These are phyloP conservation scores for Acrodontium crateriforme DNA, from an alignment of 2,329 filamentous ascomycete species.

Conservation along the genomic window DNA sequence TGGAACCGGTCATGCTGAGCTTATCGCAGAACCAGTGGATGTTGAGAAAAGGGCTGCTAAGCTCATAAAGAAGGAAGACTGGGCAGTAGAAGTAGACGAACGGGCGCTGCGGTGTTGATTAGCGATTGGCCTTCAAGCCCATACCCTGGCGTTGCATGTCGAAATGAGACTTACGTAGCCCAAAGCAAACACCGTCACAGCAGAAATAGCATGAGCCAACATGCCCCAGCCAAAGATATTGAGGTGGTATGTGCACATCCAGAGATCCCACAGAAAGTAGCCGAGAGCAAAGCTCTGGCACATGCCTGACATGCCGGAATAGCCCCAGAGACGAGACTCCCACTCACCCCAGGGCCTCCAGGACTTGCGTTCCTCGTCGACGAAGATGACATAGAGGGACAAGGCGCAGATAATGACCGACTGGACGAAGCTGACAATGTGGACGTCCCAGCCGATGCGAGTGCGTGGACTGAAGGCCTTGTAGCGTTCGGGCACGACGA, in stretches of 20 bases:
- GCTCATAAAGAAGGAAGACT: slow-evolving; percentile 75
- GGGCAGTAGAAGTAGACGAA: slow-evolving; percentile 74
- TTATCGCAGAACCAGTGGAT: slow-evolving; percentile 91
- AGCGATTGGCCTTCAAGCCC: background rate
- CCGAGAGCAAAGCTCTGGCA: slow-evolving; percentile 64
- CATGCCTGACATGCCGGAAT: slow-evolving; percentile 57
- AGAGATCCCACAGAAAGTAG: slow-evolving; percentile 75
- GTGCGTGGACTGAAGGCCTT: slow-evolving; percentile 46
- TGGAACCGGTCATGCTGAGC: slow-evolving; percentile 62
- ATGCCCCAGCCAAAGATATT: slow-evolving; percentile 63
- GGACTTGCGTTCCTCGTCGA: slow-evolving; percentile 50
- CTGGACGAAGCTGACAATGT: slow-evolving; percentile 73
- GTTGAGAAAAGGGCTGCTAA: slow-evolving; percentile 74
- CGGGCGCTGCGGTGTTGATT: slow-evolving; percentile 44
- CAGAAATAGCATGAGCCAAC: slow-evolving; percentile 62
- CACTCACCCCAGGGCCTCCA: slow-evolving; percentile 40
- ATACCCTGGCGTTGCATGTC: too few relatives aligned
- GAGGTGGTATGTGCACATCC: slow-evolving; percentile 53
- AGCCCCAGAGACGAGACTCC: slow-evolving; percentile 57
- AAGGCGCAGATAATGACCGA: slow-evolving; percentile 56
- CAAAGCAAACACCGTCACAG: slow-evolving; percentile 59
- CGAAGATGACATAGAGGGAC: slow-evolving; percentile 59
- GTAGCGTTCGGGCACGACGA: slow-evolving; percentile 52
- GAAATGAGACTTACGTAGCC: slow-evolving; percentile 53
- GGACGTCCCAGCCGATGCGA: slow-evolving; percentile 70